Evolutionary conservation across 371 early-diverging fungal genomes (phyloP).

Genomic region (Dichotomocladium elegans): DNA sequence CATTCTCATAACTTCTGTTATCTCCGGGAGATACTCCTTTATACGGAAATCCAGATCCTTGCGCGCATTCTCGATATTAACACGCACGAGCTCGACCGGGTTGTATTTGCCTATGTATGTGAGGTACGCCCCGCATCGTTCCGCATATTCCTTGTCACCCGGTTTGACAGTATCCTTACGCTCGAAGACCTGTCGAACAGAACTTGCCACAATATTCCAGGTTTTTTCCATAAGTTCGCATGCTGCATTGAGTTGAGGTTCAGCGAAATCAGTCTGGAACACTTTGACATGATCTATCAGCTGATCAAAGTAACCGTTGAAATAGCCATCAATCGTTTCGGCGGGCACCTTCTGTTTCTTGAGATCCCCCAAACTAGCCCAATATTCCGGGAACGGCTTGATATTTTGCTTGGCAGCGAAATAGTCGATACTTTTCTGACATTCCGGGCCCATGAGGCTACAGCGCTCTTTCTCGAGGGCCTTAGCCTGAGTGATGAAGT

Average conservation of each 20-base stretch:
- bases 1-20: slow-evolving; percentile 2
- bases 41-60: no score
- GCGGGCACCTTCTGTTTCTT: slow-evolving; percentile 16
- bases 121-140: slow-evolving; percentile 9
- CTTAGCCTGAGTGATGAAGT: slow-evolving; percentile 30
- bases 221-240: slow-evolving; percentile 16
- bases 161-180: no score
- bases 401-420: slow-evolving; percentile 17
- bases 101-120: no score
- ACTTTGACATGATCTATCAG: slow-evolving; percentile 8
- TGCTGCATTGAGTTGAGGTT: slow-evolving; percentile 19
- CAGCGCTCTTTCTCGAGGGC: slow-evolving; percentile 20
- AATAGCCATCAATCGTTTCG: slow-evolving; percentile 50
- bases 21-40: slow-evolving; percentile 46
- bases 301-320: slow-evolving; percentile 47
- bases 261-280: slow-evolving; percentile 24
- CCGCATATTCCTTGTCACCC: slow-evolving; percentile 4
- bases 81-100: no score
- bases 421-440: slow-evolving; percentile 16
- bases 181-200: slow-evolving; percentile 33
- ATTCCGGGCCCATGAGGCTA: slow-evolving; percentile 21
- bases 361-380: slow-evolving; percentile 5
- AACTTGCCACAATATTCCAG: slow-evolving; percentile 29
- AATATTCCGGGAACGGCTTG: slow-evolving; percentile 21
- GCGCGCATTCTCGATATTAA: no score